These are phyloP conservation scores for Chalaropsis thielavioides DNA, from an alignment of 2,329 filamentous ascomycete species.

Conservation along the genomic window DNA sequence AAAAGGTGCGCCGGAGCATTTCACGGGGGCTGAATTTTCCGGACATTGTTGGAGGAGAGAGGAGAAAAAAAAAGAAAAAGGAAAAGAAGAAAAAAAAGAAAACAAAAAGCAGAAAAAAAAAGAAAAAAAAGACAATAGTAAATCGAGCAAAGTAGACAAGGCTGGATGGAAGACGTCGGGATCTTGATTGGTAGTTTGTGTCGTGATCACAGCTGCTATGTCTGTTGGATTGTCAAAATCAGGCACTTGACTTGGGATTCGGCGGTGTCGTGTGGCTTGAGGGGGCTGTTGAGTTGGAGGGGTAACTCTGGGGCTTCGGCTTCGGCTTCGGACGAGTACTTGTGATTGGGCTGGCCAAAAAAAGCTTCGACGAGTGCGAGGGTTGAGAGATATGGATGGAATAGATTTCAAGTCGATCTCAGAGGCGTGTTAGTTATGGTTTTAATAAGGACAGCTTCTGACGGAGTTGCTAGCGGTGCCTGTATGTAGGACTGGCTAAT, in stretches of 20 bases:
- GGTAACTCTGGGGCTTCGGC: not conserved
- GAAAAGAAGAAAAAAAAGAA: not conserved
- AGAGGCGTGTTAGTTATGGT: not conserved
- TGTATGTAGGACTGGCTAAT: too few species aligned
- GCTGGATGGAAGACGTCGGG: not conserved
- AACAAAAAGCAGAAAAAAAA: not conserved
- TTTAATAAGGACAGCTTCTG: not conserved
- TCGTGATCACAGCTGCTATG: not conserved
- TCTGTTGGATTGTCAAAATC: not conserved
- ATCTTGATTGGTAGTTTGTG: not conserved
- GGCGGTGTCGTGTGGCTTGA: not conserved
- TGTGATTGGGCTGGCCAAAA: not conserved
- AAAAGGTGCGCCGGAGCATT: slow-evolving; percentile 13
- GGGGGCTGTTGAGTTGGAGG: not conserved
- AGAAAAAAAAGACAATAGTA: too few species aligned
- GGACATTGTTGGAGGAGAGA: slow-evolving; percentile 1
- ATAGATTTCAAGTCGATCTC: not conserved
- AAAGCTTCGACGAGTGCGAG: not conserved
- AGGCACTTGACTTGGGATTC: not conserved
- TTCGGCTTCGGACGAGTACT: not conserved
- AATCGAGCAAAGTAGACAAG: too few species aligned
- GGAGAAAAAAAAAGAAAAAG: not conserved
- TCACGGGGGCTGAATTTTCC: slow-evolving; percentile 14
- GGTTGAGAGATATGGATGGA: not conserved
- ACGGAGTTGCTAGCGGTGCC: too few species aligned